Conservation (phyloP, 768 basidiomycete genomes). For the Chalciporus pseudorubinellus region DNA sequence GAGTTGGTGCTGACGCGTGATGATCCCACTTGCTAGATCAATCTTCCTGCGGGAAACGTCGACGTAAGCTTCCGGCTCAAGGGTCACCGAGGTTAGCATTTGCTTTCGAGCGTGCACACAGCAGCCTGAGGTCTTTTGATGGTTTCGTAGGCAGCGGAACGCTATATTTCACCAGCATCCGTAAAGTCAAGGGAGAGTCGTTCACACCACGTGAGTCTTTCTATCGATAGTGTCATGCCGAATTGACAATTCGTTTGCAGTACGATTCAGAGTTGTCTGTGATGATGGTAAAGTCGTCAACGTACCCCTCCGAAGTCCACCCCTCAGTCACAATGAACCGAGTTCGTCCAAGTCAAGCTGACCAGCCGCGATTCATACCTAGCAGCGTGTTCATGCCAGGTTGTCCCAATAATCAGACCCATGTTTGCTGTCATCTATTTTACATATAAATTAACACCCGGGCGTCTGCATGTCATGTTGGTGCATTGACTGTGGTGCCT, state of each 20-base stretch:
- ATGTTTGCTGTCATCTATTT: neutral
- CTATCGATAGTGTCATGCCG: neutral
- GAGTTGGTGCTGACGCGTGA: neutral
- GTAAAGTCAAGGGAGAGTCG: constrained; percentile 67
- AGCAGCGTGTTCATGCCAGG: neutral
- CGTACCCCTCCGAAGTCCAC: constrained; percentile 10
- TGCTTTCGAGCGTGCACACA: neutral
- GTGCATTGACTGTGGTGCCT: too few relatives aligned
- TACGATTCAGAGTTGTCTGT: constrained; percentile 65
- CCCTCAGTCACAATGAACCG: neutral
- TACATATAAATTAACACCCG: neutral
- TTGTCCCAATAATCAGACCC: neutral
- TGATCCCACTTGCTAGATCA: constrained; percentile 47
- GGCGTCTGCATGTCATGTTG: neutral
- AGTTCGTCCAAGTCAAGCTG: neutral
- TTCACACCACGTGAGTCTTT: constrained; percentile 57
- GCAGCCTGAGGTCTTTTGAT: neutral
- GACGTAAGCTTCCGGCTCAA: constrained; percentile 76
- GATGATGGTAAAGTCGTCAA: constrained; percentile 56
- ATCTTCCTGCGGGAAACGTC: constrained; percentile 71
- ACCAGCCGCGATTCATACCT: too few relatives aligned
- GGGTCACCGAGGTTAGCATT: constrained; percentile 58
- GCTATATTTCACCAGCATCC: constrained; percentile 80
- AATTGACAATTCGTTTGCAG: constrained; percentile 29
- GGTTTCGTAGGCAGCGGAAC: constrained; percentile 59